phyloP scores from a whole-genome alignment of 495 filamentous ascomycete species.

The Cercophora newfieldiana region DNA sequence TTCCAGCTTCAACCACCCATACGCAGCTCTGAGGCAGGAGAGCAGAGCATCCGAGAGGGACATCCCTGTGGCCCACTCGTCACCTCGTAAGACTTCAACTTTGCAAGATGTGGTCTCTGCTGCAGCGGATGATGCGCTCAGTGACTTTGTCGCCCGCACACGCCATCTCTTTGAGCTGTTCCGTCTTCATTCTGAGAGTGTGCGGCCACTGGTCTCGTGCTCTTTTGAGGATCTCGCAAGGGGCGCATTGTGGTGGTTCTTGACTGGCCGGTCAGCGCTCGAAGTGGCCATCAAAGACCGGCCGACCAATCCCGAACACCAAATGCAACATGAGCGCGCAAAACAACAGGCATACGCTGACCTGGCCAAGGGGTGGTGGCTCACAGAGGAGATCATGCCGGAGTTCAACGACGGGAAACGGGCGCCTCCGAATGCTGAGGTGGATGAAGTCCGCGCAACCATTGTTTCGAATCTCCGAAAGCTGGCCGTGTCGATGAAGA shows the following conservation, averaged over 20 bases:
- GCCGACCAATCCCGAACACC: constrained; percentile 47
- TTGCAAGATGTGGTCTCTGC: constrained; percentile 40
- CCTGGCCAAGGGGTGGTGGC: constrained; percentile 81
- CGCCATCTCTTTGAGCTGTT: constrained; percentile 68
- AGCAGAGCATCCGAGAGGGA: constrained; percentile 29
- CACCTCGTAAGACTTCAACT: constrained; percentile 29
- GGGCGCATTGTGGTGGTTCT: constrained; percentile 83
- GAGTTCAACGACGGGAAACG: constrained; percentile 45
- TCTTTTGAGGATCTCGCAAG: constrained; percentile 65
- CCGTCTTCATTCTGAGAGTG: constrained; percentile 66
- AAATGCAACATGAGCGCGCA: constrained; percentile 41
- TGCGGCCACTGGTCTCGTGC: constrained; percentile 60
- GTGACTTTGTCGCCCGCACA: constrained; percentile 65
- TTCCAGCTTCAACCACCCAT: constrained; percentile 32
- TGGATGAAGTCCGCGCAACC: constrained; percentile 54
- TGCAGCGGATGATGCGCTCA: constrained; percentile 62
- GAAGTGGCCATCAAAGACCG: constrained; percentile 68
- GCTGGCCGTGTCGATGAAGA: constrained; percentile 75
- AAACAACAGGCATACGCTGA: constrained; percentile 73
- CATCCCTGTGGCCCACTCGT: constrained; percentile 20
- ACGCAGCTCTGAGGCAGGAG: constrained; percentile 24
- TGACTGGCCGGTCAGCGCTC: constrained; percentile 70
- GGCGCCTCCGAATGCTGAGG: constrained; percentile 37
- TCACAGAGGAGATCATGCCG: constrained; percentile 64
- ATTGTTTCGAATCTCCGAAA: constrained; percentile 66